Evolutionary conservation across 2,329 filamentous ascomycete genomes (phyloP), one percentile per base, ranked within the genome.

Genomic region (Aciculosporium take): DNA sequence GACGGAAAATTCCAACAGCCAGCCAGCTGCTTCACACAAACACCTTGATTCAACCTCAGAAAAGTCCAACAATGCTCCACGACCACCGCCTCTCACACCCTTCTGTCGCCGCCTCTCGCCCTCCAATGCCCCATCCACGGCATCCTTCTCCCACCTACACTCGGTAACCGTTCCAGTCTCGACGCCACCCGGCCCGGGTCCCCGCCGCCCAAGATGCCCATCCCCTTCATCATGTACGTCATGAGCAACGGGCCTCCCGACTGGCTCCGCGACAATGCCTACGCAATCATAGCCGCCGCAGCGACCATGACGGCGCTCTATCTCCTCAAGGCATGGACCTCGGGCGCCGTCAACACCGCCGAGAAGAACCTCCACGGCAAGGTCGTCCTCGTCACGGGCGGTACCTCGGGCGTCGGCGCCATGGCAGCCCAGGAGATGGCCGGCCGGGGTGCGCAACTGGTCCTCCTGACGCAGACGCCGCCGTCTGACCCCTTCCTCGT

Each of bases 351-450:
- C 50, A 95, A 91, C 60, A 64, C 62, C 32, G 74, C 84, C 21
- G 87, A 94, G 57, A 74, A 85, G 45, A 72, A 82, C 42, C 87
- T 98, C 79, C 87, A 95, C 61, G 87, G 86, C 37, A 93, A 93
- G 57, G 86, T 98, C 37, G 72, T 95, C 34, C 80, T 98, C 69
- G 76, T 98, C 40, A 98, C 91, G 15, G 88, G 91, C 50, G 91
- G 89, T 23, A 98, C 91, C 40, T 89, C 88, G 35, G 91, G 91
- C 12, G 83, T 98, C 56, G 91, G 91, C 38, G 84, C 86, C 45
- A 72, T 76, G 43, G 75, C 85, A 33, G 83, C 82, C 5, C 69
- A 76, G 48, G 75, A 81, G 44, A 74, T 98, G 40, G 89, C 89
- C 41, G 57, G 66, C 15, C 78, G 87, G 49, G 91, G 91, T 49